Percentiles rank a stretch among this genome's conserved stretches.
phyloP scores from a whole-genome alignment of 176 grass and related monocot genomes.

The Echinochloa phyllopogon region DNA sequence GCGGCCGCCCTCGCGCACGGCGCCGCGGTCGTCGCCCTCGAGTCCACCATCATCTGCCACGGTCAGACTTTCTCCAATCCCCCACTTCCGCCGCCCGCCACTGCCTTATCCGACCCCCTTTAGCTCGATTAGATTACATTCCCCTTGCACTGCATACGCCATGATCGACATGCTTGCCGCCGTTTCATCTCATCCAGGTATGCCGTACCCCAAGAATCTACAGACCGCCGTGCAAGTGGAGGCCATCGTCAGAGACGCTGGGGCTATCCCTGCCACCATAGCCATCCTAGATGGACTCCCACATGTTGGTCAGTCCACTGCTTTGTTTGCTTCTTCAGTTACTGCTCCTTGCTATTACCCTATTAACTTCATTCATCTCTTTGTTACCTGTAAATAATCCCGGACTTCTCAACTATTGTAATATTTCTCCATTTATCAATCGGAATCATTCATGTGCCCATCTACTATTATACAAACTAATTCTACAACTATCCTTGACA shows the following conservation, averaged over 20 bases:
- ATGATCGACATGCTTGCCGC: not conserved
- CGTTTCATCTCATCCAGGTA: conserved; percentile 47
- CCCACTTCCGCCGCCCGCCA: no score
- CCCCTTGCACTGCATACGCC: not conserved
- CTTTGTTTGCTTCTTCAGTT: not conserved
- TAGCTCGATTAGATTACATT: not conserved
- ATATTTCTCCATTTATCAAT: not conserved
- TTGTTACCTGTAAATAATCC: not conserved
- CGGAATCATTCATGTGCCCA: not conserved
- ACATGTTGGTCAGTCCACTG: conserved; percentile 56
- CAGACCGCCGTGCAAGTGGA: conserved; percentile 85
- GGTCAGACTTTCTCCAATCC: conserved; percentile 38
- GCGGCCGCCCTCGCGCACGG: conserved; percentile 57
- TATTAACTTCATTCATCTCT: not conserved
- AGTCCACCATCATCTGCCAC: conserved; percentile 95
- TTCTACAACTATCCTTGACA: not conserved
- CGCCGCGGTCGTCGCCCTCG: conserved; percentile 76
- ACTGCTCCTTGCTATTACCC: not conserved
- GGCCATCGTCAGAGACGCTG: conserved; percentile 72
- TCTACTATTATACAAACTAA: not conserved
- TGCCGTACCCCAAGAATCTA: conserved; percentile 93
- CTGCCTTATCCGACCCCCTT: not conserved
- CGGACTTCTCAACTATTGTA: not conserved
- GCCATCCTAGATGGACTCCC: conserved; percentile 82
- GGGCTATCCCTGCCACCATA: conserved; percentile 87